These are phyloP conservation scores for Alternaria triticina DNA, from an alignment of 2,329 filamentous ascomycete species.

Conservation along the genomic window DNA sequence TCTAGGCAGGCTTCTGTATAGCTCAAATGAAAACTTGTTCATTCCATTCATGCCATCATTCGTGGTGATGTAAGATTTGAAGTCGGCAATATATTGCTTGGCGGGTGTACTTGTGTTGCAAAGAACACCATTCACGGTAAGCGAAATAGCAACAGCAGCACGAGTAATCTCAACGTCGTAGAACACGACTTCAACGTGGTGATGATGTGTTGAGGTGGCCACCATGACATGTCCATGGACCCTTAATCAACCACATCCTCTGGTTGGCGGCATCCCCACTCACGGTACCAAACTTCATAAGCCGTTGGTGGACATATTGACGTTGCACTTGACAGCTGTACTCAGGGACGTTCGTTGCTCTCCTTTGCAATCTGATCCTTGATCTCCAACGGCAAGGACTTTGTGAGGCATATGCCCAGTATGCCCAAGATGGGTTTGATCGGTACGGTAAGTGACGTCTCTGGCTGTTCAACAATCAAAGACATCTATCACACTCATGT, in stretches of 20 bases:
- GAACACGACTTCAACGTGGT: too few relatives aligned
- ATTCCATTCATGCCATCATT: too few relatives aligned
- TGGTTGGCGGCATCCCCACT: not conserved
- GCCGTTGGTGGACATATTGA: not conserved
- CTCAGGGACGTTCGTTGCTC: not conserved
- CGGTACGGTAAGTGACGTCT: not conserved
- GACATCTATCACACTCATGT: rapidly evolving
- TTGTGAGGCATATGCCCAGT: not conserved
- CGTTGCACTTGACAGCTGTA: not conserved
- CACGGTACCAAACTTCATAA: not conserved
- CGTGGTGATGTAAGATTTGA: too few relatives aligned
- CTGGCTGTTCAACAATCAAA: not conserved
- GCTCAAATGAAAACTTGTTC: too few relatives aligned
- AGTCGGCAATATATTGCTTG: too few relatives aligned
- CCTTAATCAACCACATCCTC: not conserved
- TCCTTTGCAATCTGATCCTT: not conserved
- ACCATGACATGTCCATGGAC: constrained; percentile 1
- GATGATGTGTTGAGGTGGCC: not conserved
- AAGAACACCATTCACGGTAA: too few relatives aligned
- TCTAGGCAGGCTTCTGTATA: too few relatives aligned
- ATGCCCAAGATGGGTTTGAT: not conserved
- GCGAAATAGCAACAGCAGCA: too few relatives aligned
- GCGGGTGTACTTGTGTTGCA: too few relatives aligned
- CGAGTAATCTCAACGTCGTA: too few relatives aligned
- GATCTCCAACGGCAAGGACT: not conserved